Conservation (phyloP, 192 early-diverging fungal species). For the Podila minutissima region DNA sequence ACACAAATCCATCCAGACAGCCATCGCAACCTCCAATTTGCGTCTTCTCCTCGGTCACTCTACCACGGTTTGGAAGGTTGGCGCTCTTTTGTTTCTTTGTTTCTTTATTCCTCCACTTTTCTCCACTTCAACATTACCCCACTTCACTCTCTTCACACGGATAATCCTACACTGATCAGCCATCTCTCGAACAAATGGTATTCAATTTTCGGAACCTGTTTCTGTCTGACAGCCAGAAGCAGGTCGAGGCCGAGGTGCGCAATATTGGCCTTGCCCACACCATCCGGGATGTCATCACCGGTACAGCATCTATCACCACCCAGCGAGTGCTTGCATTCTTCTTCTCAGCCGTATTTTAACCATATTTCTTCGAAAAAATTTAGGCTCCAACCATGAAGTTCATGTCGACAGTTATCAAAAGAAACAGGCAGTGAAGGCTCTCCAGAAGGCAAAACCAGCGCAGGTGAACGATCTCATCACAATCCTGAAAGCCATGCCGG, state of each 20-base stretch:
- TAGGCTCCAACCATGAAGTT: slow-evolving; percentile 33
- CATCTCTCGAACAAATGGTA: slow-evolving; percentile 9
- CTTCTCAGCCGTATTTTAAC: neutral
- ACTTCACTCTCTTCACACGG: neutral
- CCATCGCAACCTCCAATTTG: neutral
- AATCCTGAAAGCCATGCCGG: slow-evolving; percentile 55
- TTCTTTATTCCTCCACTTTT: neutral
- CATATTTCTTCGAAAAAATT: neutral
- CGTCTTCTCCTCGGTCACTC: neutral
- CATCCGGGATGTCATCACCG: slow-evolving; percentile 46
- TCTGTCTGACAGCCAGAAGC: slow-evolving; percentile 29
- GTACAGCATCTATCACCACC: neutral
- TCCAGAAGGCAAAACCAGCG: slow-evolving; percentile 40
- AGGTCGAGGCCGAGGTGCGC: slow-evolving; percentile 39
- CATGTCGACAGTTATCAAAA: slow-evolving; percentile 41
- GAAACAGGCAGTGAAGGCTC: slow-evolving; percentile 52
- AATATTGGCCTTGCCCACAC: slow-evolving; percentile 45
- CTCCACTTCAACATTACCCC: neutral
- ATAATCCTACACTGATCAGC: neutral
- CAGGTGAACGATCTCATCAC: slow-evolving; percentile 40
- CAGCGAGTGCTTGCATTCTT: neutral
- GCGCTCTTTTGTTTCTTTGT: neutral
- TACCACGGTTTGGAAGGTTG: neutral
- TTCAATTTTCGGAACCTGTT: slow-evolving; percentile 19
- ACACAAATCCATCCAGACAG: no score